Conservation (phyloP, 2,329 filamentous ascomycete genomes). For the Westerdykella sp. region DNA sequence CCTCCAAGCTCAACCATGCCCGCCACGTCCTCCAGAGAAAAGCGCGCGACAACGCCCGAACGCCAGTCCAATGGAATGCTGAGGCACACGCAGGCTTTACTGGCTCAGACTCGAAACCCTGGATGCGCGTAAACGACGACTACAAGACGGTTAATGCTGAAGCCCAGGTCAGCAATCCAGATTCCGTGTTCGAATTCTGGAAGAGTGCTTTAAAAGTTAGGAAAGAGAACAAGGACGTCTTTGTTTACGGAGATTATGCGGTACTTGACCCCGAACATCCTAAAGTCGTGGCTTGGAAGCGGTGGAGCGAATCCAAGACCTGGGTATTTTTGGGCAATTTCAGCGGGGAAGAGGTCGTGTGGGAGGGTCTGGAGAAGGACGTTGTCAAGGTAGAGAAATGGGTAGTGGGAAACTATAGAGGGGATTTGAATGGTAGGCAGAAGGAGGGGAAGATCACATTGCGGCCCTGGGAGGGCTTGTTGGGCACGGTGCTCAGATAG, state of each 20-base stretch:
- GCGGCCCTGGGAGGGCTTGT: constrained; percentile 33
- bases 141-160: constrained; percentile 53
- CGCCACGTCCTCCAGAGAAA: constrained; percentile 49
- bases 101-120: constrained; percentile 44
- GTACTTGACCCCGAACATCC: constrained; percentile 45
- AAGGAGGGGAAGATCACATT: constrained; percentile 18
- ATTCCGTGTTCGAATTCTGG: constrained; percentile 57
- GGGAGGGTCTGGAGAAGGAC: constrained; percentile 20
- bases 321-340: constrained; percentile 30
- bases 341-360: constrained; percentile 22
- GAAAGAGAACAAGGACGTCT: constrained; percentile 53
- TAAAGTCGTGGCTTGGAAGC: constrained; percentile 26
- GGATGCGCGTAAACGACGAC: constrained; percentile 57
- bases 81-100: constrained; percentile 58
- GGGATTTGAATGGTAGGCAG: constrained; percentile 13
- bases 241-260: constrained; percentile 57
- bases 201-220: constrained; percentile 49
- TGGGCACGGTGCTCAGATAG: constrained; percentile 10
- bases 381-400: constrained; percentile 26
- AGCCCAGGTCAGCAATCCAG: constrained; percentile 40
- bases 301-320: constrained; percentile 19
- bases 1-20: constrained; percentile 22
- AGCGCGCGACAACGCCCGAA: constrained; percentile 60
- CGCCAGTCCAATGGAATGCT: constrained; percentile 61
- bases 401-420: constrained; percentile 20